Percentiles rank a stretch among this genome's conserved stretches.
Evolutionary conservation across 108 stramenopile genomes (phyloP).

Genomic region (Nitzschia inconspicua): DNA sequence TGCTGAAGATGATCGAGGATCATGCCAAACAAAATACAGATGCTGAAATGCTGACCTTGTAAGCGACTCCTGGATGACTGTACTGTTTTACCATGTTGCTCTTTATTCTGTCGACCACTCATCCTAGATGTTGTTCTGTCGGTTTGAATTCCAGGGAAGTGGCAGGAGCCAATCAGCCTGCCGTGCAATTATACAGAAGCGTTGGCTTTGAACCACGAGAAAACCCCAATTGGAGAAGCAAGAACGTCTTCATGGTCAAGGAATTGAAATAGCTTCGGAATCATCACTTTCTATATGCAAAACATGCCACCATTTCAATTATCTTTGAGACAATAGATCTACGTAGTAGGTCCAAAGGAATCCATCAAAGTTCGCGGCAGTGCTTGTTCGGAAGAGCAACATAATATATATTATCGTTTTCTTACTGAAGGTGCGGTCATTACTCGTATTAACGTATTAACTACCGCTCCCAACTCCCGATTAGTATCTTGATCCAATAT

Average conservation of each 20-base stretch:
- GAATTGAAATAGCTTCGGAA: too few relatives aligned
- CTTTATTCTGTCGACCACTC: neutral
- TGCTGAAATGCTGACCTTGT: slow-evolving; percentile 35
- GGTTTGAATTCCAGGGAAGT: slow-evolving; percentile 5
- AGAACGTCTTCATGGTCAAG: slow-evolving; percentile 23
- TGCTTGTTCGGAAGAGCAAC: too few relatives aligned
- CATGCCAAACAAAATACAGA: slow-evolving; percentile 21
- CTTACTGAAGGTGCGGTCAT: too few relatives aligned
- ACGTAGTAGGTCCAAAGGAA: too few relatives aligned
- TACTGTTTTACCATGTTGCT: neutral
- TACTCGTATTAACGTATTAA: too few relatives aligned
- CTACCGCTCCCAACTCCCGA: too few relatives aligned
- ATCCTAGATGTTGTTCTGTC: neutral
- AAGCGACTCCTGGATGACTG: slow-evolving; percentile 1
- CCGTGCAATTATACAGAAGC: slow-evolving; percentile 15
- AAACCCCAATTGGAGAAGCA: slow-evolving; percentile 15
- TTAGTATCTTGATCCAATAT: too few relatives aligned
- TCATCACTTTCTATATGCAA: too few relatives aligned
- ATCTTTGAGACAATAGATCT: too few relatives aligned
- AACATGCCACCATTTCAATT: too few relatives aligned
- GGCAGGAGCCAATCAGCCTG: slow-evolving; percentile 10
- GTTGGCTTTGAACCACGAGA: slow-evolving; percentile 21
- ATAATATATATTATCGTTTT: too few relatives aligned
- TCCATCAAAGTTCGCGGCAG: too few relatives aligned
- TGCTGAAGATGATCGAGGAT: slow-evolving; percentile 24